phyloP scores from a whole-genome alignment of 192 early-diverging fungal species.

The Podila horticola region DNA sequence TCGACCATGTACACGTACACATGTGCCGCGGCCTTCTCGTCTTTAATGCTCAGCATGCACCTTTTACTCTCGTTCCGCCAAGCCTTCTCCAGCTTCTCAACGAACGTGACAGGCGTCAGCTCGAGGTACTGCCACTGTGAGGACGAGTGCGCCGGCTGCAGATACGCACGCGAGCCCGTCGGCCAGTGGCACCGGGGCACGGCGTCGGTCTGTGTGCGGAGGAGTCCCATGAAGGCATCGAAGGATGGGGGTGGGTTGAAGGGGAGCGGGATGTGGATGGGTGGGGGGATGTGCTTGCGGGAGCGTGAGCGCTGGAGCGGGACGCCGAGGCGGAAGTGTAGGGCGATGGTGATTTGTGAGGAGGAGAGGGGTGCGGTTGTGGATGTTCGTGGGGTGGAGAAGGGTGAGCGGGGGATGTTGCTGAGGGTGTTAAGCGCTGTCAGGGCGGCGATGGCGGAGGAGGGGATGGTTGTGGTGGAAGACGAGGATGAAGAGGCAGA shows the following conservation, averaged over 20 bases:
- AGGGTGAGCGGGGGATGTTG: too few species aligned
- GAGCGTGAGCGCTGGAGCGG: not conserved
- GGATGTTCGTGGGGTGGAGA: too few species aligned
- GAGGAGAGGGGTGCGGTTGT: too few species aligned
- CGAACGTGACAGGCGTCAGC: not conserved
- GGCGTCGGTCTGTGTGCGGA: not conserved
- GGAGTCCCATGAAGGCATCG: not conserved
- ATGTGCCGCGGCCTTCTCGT: too few species aligned
- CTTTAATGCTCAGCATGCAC: too few species aligned
- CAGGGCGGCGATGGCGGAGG: too few species aligned
- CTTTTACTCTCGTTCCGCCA: not conserved
- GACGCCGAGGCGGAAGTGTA: not conserved
- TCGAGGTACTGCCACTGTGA: not conserved
- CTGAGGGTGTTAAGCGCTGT: too few species aligned
- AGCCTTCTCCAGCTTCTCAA: not conserved
- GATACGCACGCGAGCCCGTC: not conserved
- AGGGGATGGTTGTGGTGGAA: too few species aligned
- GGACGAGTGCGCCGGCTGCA: not conserved
- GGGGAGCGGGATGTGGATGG: not conserved
- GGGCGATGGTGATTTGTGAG: not conserved
- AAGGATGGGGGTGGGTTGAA: not conserved
- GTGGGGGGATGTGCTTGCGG: not conserved
- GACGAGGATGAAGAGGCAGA: too few species aligned
- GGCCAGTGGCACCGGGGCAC: not conserved
- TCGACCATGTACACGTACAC: too few species aligned